phyloP scores from a whole-genome alignment of 805 yeast genomes.

The Kregervanrija fluxuum region DNA sequence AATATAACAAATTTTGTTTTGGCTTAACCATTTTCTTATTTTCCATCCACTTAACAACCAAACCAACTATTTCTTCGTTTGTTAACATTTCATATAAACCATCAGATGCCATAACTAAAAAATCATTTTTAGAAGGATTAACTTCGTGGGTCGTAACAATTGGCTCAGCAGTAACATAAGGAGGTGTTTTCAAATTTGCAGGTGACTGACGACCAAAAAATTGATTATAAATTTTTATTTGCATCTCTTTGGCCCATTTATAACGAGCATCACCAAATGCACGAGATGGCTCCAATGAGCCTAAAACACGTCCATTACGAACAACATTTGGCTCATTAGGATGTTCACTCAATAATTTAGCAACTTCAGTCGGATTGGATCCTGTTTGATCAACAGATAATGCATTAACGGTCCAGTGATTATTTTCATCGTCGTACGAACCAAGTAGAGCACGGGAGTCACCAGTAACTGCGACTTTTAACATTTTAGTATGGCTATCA shows the following conservation, averaged over 20 bases:
- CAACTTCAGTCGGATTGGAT: conserved; percentile 79
- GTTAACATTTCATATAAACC: conserved; percentile 89
- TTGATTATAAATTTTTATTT: conserved; percentile 62
- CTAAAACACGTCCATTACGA: conserved; percentile 83
- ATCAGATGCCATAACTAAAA: conserved; percentile 88
- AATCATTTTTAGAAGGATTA: conserved; percentile 65
- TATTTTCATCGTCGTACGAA: conserved; percentile 50
- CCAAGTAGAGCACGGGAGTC: conserved; percentile 92
- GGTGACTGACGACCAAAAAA: conserved; percentile 80
- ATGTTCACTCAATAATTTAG: conserved; percentile 76
- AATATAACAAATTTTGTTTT: conserved; percentile 37
- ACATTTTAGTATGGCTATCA: conserved; percentile 62
- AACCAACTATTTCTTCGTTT: conserved; percentile 86
- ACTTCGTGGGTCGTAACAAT: conserved; percentile 78
- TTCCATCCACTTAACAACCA: conserved; percentile 92
- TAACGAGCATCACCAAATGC: conserved; percentile 97
- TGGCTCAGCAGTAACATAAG: conserved; percentile 96
- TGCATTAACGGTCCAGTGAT: conserved; percentile 78
- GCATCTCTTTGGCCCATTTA: conserved; percentile 70
- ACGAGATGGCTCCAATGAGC: conserved; percentile 89
- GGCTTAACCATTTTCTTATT: conserved; percentile 55
- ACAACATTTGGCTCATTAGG: conserved; percentile 85
- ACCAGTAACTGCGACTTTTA: conserved; percentile 93
- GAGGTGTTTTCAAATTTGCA: conserved; percentile 74
- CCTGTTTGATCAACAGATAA: conserved; percentile 93